Percentiles rank a stretch among this genome's conserved stretches.
These are phyloP conservation scores for Ampelocalamus luodianensis DNA, from an alignment of 176 grass and related monocot species.

Conservation along the genomic window DNA sequence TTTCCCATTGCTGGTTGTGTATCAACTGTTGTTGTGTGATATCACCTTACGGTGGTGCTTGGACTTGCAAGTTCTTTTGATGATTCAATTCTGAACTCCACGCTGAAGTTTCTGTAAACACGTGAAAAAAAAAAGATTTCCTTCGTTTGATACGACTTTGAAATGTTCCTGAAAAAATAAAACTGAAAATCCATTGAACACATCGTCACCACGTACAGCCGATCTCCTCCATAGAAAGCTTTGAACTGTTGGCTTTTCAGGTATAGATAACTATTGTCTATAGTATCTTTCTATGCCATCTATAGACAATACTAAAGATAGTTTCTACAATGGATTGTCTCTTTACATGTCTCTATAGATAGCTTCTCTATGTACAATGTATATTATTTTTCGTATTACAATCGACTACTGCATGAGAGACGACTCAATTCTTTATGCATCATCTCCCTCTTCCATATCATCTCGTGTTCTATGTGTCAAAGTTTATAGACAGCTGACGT, in stretches of 20 bases:
- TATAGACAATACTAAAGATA: no score
- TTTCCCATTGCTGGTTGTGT: neutral
- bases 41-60: neutral
- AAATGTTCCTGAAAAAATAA: neutral
- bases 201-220: neutral
- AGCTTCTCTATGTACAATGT: no score
- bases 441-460: no score
- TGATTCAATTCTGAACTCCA: neutral
- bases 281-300: no score
- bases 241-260: neutral
- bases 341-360: no score
- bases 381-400: no score
- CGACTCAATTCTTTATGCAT: no score
- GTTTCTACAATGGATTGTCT: no score
- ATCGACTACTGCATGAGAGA: no score
- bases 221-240: neutral
- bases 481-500: no score
- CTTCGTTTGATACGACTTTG: neutral
- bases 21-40: neutral
- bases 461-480: no score
- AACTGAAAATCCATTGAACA: neutral
- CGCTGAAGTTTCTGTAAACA: neutral
- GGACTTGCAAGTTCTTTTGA: neutral
- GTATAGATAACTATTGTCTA: no score
- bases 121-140: neutral